Evolutionary conservation across 78 protist genomes (phyloP).

Genomic region (Pigoraptor vietnamica): DNA sequence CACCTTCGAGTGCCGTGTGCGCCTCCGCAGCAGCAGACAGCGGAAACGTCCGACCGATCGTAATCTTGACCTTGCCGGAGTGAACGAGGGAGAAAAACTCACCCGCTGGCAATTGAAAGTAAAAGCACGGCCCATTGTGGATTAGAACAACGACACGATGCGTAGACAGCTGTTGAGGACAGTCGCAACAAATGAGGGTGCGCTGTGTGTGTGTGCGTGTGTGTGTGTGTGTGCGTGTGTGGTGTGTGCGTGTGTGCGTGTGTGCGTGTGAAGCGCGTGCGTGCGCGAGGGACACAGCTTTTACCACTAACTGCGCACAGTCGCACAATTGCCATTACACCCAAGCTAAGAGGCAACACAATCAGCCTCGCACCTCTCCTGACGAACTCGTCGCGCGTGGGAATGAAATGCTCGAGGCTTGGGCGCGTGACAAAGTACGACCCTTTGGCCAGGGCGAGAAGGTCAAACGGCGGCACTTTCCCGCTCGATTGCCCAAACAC

Average conservation of each 20-base stretch:
- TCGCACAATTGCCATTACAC: background rate
- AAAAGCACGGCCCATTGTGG: background rate
- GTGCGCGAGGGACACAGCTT: too few relatives aligned
- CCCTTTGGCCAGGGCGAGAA: slow-evolving; percentile 37
- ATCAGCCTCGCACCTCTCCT: background rate
- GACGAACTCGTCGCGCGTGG: slow-evolving; percentile 12
- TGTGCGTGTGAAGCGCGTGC: too few relatives aligned
- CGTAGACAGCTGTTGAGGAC: background rate
- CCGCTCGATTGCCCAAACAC: slow-evolving; percentile 71
- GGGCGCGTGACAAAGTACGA: slow-evolving; percentile 61
- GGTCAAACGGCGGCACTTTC: slow-evolving; percentile 57
- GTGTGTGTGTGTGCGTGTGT: too few relatives aligned
- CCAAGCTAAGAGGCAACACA: background rate
- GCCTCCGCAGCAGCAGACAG: slow-evolving; percentile 31
- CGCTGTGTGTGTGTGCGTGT: too few relatives aligned
- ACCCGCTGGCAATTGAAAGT: background rate
- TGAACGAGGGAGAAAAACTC: slow-evolving; percentile 20
- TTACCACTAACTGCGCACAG: too few relatives aligned
- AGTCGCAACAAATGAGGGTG: background rate
- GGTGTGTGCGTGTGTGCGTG: too few relatives aligned
- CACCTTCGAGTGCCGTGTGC: slow-evolving; percentile 10
- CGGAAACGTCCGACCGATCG: background rate
- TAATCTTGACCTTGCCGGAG: slow-evolving; percentile 11
- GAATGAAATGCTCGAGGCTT: slow-evolving; percentile 34
- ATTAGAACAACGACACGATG: background rate